Percentiles rank a stretch among this genome's conserved stretches.
These are phyloP conservation scores for Colletotrichum coccodes DNA, from an alignment of 2,329 filamentous ascomycete genomes.

Conservation along the genomic window DNA sequence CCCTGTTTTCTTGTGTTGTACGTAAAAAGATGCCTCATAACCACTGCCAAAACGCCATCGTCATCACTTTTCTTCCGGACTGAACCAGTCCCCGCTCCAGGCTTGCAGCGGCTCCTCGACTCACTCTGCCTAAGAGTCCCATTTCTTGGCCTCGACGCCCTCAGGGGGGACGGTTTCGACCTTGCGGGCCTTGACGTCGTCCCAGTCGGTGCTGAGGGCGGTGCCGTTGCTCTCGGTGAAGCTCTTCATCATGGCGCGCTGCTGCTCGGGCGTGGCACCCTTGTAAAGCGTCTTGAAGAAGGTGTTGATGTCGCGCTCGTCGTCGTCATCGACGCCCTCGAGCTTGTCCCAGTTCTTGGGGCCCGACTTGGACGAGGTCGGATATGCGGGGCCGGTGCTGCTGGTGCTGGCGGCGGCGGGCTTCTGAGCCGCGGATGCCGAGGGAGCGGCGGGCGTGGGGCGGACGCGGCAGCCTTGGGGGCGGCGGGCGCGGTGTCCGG, in stretches of 20 bases:
- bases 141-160: constrained; percentile 81
- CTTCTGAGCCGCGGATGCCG: constrained; percentile 24
- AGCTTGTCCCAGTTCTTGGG: constrained; percentile 92
- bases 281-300: constrained; percentile 96
- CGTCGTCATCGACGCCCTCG: constrained; percentile 63
- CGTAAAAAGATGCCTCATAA: neutral
- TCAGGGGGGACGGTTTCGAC: constrained; percentile 81
- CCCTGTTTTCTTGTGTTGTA: neutral
- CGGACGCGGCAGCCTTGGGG: neutral
- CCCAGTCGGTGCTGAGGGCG: constrained; percentile 91
- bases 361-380: constrained; percentile 84
- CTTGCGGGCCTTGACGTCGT: constrained; percentile 76
- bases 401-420: constrained; percentile 11
- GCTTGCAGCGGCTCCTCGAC: neutral
- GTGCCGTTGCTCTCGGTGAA: constrained; percentile 95
- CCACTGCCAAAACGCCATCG: neutral
- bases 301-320: constrained; percentile 72
- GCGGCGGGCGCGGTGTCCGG: constrained; percentile 6
- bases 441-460: neutral
- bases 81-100: neutral
- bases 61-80: neutral
- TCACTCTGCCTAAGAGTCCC: constrained; percentile 47
- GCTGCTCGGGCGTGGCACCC: constrained; percentile 79
- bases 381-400: constrained; percentile 69
- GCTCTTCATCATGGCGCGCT: constrained; percentile 97